These are phyloP conservation scores for Penicillium cosmopolitanum DNA, from an alignment of 495 filamentous ascomycete species.

Conservation along the genomic window DNA sequence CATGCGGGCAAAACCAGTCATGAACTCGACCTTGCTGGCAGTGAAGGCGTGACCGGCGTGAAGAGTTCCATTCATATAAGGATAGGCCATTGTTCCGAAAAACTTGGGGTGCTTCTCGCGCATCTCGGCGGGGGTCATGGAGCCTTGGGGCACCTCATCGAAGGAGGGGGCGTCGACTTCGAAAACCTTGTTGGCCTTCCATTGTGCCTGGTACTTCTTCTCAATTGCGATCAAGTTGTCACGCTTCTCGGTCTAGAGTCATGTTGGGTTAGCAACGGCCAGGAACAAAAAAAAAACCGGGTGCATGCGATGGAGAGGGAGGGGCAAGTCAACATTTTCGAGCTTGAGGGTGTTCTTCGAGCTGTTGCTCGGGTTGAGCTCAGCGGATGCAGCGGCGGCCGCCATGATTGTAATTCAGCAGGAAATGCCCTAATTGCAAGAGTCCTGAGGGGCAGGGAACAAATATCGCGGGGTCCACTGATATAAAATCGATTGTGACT, in stretches of 20 bases:
- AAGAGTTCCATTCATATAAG: conserved; percentile 94
- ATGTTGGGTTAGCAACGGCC: conserved; percentile 22
- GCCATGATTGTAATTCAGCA: conserved; percentile 47
- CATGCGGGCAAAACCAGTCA: conserved; percentile 81
- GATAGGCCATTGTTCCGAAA: conserved; percentile 92
- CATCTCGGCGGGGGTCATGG: conserved; percentile 70
- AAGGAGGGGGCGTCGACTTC: conserved; percentile 79
- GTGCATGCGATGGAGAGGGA: conserved; percentile 30
- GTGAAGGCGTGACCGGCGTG: conserved; percentile 94
- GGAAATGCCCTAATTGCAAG: conserved; percentile 32
- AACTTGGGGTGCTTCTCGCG: conserved; percentile 86
- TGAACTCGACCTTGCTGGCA: conserved; percentile 88
- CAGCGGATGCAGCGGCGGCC: conserved; percentile 56
- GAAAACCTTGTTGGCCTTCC: conserved; percentile 80
- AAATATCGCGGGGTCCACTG: conserved; percentile 38
- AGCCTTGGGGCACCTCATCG: conserved; percentile 70
- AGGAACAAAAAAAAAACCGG: conserved; percentile 13
- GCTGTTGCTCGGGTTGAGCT: conserved; percentile 62
- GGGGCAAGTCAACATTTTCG: conserved; percentile 61
- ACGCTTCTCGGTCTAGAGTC: conserved; percentile 80
- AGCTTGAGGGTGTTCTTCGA: conserved; percentile 72
- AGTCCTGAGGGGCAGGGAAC: conserved; percentile 27
- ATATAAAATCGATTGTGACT: conserved; percentile 33
- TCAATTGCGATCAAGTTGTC: conserved; percentile 85
- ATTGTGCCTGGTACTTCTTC: conserved; percentile 89